Conservation (phyloP, 2,329 filamentous ascomycete species). For the Colletotrichum echinochloae region DNA sequence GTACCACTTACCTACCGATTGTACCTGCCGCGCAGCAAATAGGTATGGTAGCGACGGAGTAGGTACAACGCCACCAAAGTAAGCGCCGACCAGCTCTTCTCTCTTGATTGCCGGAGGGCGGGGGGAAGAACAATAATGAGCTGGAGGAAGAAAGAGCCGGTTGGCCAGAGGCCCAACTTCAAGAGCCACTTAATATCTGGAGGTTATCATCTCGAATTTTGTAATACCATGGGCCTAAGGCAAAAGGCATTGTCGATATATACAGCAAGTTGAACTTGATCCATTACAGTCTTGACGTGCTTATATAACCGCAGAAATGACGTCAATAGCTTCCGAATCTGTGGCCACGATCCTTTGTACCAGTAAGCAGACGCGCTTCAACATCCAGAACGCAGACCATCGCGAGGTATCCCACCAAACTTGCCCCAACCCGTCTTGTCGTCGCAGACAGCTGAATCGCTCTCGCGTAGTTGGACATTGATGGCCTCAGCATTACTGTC, state of each 20-base stretch:
- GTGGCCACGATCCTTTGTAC: slow-evolving; percentile 69
- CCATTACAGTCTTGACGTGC: neutral
- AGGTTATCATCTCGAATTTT: neutral
- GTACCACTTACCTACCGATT: too few species aligned
- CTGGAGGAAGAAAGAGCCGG: neutral
- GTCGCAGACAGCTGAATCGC: slow-evolving; percentile 45
- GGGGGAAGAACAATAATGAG: too few species aligned
- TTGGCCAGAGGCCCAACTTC: neutral
- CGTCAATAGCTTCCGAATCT: slow-evolving; percentile 62
- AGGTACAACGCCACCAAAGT: slow-evolving; percentile 9
- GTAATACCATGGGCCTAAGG: neutral
- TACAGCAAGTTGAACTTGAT: neutral
- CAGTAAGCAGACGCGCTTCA: slow-evolving; percentile 76
- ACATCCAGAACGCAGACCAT: slow-evolving; percentile 66
- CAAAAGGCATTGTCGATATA: neutral
- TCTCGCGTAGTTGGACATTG: slow-evolving; percentile 68
- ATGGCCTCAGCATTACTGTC: slow-evolving; percentile 78
- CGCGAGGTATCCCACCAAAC: slow-evolving; percentile 61
- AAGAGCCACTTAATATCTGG: neutral
- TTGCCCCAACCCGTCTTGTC: neutral
- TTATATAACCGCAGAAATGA: slow-evolving; percentile 49
- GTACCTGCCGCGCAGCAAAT: neutral
- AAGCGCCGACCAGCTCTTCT: neutral
- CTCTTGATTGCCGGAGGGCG: neutral
- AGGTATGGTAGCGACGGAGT: neutral